Evolutionary conservation across 139 green algal species (phyloP).

Genomic region (Diplosphaera chodatii): DNA sequence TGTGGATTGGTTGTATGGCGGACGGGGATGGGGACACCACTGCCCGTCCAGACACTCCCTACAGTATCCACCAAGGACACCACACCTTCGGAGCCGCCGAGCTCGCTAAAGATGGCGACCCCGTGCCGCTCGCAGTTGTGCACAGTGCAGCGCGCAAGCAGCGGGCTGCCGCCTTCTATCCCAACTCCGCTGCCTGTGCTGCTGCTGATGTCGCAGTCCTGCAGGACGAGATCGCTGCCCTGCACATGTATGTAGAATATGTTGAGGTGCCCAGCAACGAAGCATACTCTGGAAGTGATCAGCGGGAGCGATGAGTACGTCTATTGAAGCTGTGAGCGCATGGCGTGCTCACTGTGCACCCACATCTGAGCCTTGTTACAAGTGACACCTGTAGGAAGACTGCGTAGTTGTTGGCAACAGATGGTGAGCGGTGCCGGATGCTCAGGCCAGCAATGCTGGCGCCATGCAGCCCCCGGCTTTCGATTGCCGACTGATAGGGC

Average conservation of each 20-base stretch:
- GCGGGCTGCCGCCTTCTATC: constrained; percentile 22
- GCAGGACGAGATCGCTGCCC: constrained; percentile 1
- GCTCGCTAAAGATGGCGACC: constrained; percentile 36
- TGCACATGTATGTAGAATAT: too few species aligned
- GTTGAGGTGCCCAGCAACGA: too few species aligned
- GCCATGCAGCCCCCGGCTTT: not conserved
- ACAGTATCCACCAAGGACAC: too few species aligned
- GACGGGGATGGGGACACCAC: too few species aligned
- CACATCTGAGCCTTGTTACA: too few species aligned
- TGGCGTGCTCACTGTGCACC: too few species aligned
- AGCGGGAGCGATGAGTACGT: too few species aligned
- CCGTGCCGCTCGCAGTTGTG: constrained; percentile 37
- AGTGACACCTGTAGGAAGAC: constrained; percentile 19
- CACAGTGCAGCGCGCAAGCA: constrained; percentile 11
- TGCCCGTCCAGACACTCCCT: too few species aligned
- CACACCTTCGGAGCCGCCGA: constrained; percentile 13
- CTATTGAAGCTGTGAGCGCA: too few species aligned
- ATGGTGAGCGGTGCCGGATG: constrained; percentile 30
- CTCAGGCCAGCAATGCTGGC: constrained; percentile 17
- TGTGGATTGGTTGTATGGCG: too few species aligned
- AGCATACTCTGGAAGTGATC: too few species aligned
- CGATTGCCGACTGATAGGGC: not conserved
- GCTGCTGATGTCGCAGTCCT: constrained; percentile 33
- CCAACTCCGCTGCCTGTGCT: constrained; percentile 28
- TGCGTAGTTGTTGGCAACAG: constrained; percentile 51